phyloP scores from a whole-genome alignment of 495 filamentous ascomycete genomes.

The Penicillium silybi region DNA sequence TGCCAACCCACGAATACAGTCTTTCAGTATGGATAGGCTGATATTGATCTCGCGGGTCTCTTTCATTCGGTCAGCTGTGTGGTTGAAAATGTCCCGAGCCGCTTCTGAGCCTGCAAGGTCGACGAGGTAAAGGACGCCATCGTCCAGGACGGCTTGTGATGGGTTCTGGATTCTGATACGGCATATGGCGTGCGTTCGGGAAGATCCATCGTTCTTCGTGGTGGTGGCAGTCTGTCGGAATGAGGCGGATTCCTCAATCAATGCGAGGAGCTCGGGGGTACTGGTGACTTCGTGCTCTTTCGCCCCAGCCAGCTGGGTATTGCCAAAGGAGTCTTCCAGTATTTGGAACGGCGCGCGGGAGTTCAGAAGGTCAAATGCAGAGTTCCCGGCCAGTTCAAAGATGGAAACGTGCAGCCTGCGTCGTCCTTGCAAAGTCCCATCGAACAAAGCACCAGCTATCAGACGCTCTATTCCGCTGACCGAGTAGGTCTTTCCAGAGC shows the following conservation, averaged over 20 bases:
- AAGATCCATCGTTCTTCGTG: slow-evolving; percentile 42
- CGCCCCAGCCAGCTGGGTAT: slow-evolving; percentile 25
- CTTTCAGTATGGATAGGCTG: slow-evolving; percentile 38
- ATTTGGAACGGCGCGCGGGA: slow-evolving; percentile 17
- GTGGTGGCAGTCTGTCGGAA: slow-evolving; percentile 27
- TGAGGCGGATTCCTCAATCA: slow-evolving; percentile 21
- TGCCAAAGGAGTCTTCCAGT: slow-evolving; percentile 30
- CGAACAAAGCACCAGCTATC: slow-evolving; percentile 23
- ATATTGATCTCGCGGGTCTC: slow-evolving; percentile 46
- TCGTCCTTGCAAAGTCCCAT: slow-evolving; percentile 16
- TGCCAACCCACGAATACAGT: slow-evolving; percentile 33
- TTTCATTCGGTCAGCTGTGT: slow-evolving; percentile 31
- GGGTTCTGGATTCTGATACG: slow-evolving; percentile 40
- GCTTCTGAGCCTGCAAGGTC: slow-evolving; percentile 48
- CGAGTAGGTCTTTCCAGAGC: slow-evolving; percentile 46
- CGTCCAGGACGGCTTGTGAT: slow-evolving; percentile 6
- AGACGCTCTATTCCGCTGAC: slow-evolving; percentile 25
- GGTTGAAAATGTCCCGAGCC: slow-evolving; percentile 22
- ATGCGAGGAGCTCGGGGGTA: slow-evolving; percentile 12
- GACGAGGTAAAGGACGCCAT: slow-evolving; percentile 42
- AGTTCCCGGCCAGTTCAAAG: slow-evolving; percentile 30
- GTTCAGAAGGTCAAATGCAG: slow-evolving; percentile 27
- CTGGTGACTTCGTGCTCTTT: slow-evolving; percentile 11
- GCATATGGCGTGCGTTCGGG: slow-evolving; percentile 46
- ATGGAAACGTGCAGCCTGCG: slow-evolving; percentile 25